Evolutionary conservation across 768 basidiomycete genomes (phyloP), one percentile per base, ranked within the genome.

Genomic region (Suillus plorans): DNA sequence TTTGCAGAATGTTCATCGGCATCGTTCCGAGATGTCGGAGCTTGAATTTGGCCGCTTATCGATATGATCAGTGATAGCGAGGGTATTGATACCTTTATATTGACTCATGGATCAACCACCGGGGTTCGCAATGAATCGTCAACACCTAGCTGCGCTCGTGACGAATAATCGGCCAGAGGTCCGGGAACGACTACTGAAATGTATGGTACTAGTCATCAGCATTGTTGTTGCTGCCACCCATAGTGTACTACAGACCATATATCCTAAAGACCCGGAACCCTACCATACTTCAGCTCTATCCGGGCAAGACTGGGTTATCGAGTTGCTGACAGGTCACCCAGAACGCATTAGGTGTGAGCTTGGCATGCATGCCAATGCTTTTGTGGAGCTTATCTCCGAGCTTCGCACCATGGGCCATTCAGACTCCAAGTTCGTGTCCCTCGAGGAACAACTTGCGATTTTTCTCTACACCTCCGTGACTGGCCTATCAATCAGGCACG

Each of bases 361-460:
- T 10, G 68, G 72, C 1, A 63, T 73, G 62, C 62, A 55, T 18
- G 14, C 22, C 13, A 1, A 13, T 8, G 62, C 44, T 6, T 63
- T 63, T 28, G 18, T 4, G 13, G 31, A 50, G 18, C 52, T 56
- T 36, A 22, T 63, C n/a, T 5, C 39, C 9, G 2, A 55, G 25
- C 62, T 63, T 37, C 7, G 8, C 0, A 1, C 34, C 13, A 34
- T 37, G n/a, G 62, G 37, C 12, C 52, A 63, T 5, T 20, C 50
- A 0, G 44, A 71, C 20, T 75, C 73, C 0, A 65, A 62, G 25
- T 67, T 69, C 68, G 68, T 80, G 10, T 61, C 70, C 0, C 55
- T 70, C 1, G 74, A 79, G 41, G 80, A 82, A 61, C 76, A 80
- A 61, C 57, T 80, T 18, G 78, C 77, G 0, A 78, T 81, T 16